Conservation (phyloP, 164 flowering plant species). For the Piper betle region DNA sequence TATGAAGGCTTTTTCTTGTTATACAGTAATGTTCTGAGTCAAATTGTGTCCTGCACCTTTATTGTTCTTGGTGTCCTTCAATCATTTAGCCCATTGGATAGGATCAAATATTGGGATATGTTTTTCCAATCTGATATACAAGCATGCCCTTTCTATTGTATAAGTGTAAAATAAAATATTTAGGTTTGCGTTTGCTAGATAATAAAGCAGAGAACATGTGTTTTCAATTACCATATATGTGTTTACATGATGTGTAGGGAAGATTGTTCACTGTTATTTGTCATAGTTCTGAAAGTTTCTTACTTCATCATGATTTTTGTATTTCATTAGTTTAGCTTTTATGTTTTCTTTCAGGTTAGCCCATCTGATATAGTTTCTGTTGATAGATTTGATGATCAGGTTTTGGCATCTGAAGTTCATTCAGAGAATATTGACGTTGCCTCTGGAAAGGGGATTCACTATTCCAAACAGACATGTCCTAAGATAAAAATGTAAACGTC, state of each 20-base stretch:
- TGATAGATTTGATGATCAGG: conserved; percentile 40
- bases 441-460: conserved; percentile 14
- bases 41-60: too few species aligned
- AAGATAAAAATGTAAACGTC: conserved; percentile 26
- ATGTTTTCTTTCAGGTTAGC: conserved; percentile 39
- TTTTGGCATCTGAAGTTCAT: conserved; percentile 25
- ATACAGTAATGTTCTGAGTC: too few species aligned
- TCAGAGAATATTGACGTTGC: conserved; percentile 7
- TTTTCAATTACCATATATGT: too few species aligned
- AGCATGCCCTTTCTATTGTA: background rate
- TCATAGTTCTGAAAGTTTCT: too few species aligned
- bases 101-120: background rate
- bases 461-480: conserved; percentile 19
- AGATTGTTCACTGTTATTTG: too few species aligned
- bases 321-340: too few species aligned
- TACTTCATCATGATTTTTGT: too few species aligned
- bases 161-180: too few species aligned
- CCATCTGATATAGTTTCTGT: conserved; percentile 54
- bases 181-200: too few species aligned
- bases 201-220: too few species aligned
- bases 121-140: background rate
- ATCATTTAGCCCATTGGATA: background rate
- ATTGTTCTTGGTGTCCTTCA: background rate
- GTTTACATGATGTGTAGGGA: too few species aligned
- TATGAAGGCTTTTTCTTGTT: too few species aligned